Evolutionary conservation across 1,284 basidiomycete species (phyloP).

Genomic region (Somion occarium): DNA sequence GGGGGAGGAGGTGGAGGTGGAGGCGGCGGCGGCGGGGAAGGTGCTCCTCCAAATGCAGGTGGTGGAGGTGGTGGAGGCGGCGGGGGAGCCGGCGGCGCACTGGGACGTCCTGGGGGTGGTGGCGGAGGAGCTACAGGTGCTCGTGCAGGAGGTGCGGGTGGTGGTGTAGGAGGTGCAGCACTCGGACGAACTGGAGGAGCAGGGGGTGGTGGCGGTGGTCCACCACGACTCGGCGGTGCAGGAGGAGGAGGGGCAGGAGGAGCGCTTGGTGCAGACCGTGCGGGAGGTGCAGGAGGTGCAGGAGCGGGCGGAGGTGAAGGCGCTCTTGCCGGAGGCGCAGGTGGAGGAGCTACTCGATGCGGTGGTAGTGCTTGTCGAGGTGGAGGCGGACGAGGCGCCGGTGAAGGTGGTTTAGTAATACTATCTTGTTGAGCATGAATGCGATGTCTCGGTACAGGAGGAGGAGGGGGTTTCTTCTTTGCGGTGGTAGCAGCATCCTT

Average conservation of each 20-base stretch:
- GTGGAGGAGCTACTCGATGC: conserved; percentile 20
- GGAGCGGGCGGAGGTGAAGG: conserved; percentile 26
- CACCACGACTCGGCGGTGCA: not conserved
- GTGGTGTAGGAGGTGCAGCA: conserved; percentile 22
- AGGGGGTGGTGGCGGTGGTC: conserved; percentile 26
- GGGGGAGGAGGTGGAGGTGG: conserved; percentile 32
- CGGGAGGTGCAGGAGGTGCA: conserved; percentile 20
- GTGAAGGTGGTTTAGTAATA: conserved; percentile 13
- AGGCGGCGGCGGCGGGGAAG: conserved; percentile 30
- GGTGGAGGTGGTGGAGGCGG: conserved; percentile 28
- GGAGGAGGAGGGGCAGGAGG: conserved; percentile 16
- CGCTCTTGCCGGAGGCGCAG: conserved; percentile 17
- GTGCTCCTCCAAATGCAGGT: conserved; percentile 31
- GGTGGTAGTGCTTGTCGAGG: conserved; percentile 17
- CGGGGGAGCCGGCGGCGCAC: conserved; percentile 27
- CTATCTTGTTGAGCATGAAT: conserved; percentile 31
- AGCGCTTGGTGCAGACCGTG: conserved; percentile 19
- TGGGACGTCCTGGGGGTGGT: conserved; percentile 23
- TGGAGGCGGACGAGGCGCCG: conserved; percentile 18
- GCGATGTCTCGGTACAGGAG: conserved; percentile 44
- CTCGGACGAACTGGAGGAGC: conserved; percentile 18
- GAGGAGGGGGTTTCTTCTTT: conserved; percentile 52
- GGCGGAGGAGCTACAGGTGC: conserved; percentile 32
- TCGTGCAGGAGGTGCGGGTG: conserved; percentile 29
- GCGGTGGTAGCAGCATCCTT: conserved; percentile 25